Conservation (phyloP, 805 yeast genomes). For the Starmerella vitae region DNA sequence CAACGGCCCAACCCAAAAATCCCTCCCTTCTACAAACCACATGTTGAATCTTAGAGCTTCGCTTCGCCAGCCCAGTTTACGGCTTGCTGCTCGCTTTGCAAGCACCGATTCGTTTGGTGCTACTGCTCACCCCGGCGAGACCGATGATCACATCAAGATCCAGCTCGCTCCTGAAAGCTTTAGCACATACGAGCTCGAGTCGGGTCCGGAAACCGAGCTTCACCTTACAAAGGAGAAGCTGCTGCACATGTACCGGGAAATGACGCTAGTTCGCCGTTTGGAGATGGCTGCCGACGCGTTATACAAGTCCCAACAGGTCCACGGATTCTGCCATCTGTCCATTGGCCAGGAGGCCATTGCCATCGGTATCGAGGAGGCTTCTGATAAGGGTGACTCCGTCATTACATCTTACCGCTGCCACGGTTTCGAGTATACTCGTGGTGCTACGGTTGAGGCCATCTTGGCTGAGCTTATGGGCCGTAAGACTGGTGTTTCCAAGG, state of each 20-base stretch:
- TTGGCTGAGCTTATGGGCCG: conserved; percentile 95
- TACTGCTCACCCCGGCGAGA: conserved; percentile 15
- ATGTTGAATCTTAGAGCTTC: conserved; percentile 14
- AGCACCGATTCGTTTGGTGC: conserved; percentile 18
- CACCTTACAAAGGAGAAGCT: conserved; percentile 69
- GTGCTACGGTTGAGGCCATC: conserved; percentile 78
- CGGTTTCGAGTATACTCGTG: conserved; percentile 95
- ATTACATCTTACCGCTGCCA: conserved; percentile 98
- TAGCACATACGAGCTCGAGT: conserved; percentile 67
- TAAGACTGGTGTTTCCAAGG: conserved; percentile 86
- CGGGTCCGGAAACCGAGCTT: conserved; percentile 50
- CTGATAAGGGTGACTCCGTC: conserved; percentile 68
- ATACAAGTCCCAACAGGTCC: conserved; percentile 94
- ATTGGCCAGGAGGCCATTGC: conserved; percentile 99
- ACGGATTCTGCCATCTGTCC: conserved; percentile 98
- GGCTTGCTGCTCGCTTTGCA: conserved; percentile 9
- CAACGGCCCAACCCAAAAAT: background rate
- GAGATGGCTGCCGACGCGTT: conserved; percentile 98
- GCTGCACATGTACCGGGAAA: conserved; percentile 90
- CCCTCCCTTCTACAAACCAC: background rate
- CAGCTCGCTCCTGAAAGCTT: conserved; percentile 64
- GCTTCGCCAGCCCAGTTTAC: conserved; percentile 4
- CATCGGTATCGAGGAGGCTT: conserved; percentile 94
- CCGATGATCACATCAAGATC: conserved; percentile 21
- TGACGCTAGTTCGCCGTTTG: conserved; percentile 82